These are phyloP conservation scores for Trichoderma orchidacearum DNA, from an alignment of 495 filamentous ascomycete genomes.

Conservation along the genomic window DNA sequence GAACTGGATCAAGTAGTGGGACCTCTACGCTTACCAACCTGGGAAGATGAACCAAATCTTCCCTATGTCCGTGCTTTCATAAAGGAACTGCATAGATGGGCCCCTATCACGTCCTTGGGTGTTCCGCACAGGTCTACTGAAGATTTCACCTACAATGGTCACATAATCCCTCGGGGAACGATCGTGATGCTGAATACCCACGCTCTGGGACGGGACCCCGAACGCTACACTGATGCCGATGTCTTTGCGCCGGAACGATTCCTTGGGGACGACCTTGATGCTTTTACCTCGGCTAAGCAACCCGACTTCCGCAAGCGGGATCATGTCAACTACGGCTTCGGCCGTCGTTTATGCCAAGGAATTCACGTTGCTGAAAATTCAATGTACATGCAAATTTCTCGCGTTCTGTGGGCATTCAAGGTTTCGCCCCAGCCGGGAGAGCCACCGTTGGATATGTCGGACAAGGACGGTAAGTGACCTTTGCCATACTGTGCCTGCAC, in stretches of 20 bases:
- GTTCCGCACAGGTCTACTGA: slow-evolving; percentile 48
- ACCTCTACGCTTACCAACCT: slow-evolving; percentile 34
- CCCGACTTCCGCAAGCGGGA: slow-evolving; percentile 46
- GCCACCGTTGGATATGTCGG: slow-evolving; percentile 25
- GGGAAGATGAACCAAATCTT: slow-evolving; percentile 42
- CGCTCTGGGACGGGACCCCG: slow-evolving; percentile 51
- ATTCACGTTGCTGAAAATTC: slow-evolving; percentile 45
- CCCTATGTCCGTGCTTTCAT: slow-evolving; percentile 47
- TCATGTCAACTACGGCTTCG: slow-evolving; percentile 54
- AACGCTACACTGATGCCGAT: slow-evolving; percentile 49
- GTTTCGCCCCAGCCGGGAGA: slow-evolving; percentile 33
- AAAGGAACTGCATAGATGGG: slow-evolving; percentile 52
- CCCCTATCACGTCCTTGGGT: slow-evolving; percentile 49
- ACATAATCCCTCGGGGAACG: slow-evolving; percentile 36
- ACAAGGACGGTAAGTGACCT: neutral
- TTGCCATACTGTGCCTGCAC: slow-evolving; percentile 1
- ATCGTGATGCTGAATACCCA: slow-evolving; percentile 51
- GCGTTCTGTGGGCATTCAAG: slow-evolving; percentile 41
- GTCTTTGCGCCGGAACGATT: slow-evolving; percentile 38
- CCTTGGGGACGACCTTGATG: slow-evolving; percentile 24
- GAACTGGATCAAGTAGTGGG: slow-evolving; percentile 48
- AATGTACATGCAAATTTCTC: slow-evolving; percentile 39
- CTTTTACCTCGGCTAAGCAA: slow-evolving; percentile 12
- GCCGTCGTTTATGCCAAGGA: slow-evolving; percentile 45
- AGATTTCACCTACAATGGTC: slow-evolving; percentile 44